A percentile compares a stretch with the other conserved stretches of the same genome.
Conservation (phyloP, 2,329 filamentous ascomycete genomes). For the Cladosporium sp. region DNA sequence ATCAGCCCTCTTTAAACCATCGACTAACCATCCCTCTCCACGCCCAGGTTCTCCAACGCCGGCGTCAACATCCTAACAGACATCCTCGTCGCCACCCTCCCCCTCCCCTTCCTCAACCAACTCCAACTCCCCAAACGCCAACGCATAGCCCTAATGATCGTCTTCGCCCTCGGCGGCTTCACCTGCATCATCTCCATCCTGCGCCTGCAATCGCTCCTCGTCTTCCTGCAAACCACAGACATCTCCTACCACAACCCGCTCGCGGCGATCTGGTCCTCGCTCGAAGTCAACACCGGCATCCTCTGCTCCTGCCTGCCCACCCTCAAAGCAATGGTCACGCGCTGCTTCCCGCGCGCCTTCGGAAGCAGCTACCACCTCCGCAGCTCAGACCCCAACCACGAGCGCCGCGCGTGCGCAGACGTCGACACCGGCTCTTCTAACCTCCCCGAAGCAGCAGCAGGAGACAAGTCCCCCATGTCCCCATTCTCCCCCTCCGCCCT, state of each 20-base stretch:
- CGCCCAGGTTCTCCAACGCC: slow-evolving; percentile 38
- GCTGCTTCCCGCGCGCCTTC: slow-evolving; percentile 38
- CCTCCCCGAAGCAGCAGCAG: too few relatives aligned
- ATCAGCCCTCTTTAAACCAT: not conserved
- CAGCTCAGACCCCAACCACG: slow-evolving; percentile 11
- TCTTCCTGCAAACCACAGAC: slow-evolving; percentile 29
- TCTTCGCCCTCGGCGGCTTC: slow-evolving; percentile 37
- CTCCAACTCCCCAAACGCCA: slow-evolving; percentile 37
- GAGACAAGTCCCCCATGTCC: not conserved
- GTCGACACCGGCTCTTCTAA: too few relatives aligned
- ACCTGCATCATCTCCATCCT: slow-evolving; percentile 37
- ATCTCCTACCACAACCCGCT: slow-evolving; percentile 35
- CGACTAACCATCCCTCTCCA: not conserved
- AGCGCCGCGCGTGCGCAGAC: not conserved
- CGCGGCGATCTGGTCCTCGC: slow-evolving; percentile 37
- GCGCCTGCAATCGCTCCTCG: slow-evolving; percentile 33
- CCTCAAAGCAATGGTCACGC: slow-evolving; percentile 40
- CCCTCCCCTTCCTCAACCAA: slow-evolving; percentile 36
- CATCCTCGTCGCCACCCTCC: slow-evolving; percentile 36
- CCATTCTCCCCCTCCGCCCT: slow-evolving; percentile 1
- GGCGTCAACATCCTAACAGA: slow-evolving; percentile 40
- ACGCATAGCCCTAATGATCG: slow-evolving; percentile 36
- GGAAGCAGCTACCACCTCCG: not conserved
- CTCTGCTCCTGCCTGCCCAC: slow-evolving; percentile 40
- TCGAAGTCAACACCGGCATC: slow-evolving; percentile 40